These are phyloP conservation scores for Leptodontidium sp. DNA, from an alignment of 2,329 filamentous ascomycete species.

Conservation along the genomic window DNA sequence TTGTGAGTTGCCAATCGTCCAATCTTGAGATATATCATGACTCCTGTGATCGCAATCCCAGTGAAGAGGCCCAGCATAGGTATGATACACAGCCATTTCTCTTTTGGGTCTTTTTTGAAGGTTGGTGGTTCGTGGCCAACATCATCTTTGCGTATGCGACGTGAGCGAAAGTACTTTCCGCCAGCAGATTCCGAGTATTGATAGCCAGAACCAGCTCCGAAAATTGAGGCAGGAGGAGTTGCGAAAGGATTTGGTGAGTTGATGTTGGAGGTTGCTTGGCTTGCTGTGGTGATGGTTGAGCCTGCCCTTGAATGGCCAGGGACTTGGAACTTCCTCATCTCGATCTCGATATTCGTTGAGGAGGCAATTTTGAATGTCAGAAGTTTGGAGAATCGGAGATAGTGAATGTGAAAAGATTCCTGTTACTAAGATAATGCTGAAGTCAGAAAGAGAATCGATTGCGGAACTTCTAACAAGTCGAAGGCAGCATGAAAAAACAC, in stretches of 20 bases:
- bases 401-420: no score
- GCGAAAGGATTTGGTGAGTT: constrained; percentile 29
- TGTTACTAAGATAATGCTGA: no score
- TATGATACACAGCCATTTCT: constrained; percentile 84
- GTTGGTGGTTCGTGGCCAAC: constrained; percentile 79
- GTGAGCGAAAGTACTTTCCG: constrained; percentile 72
- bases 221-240: constrained; percentile 34
- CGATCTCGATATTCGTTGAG: constrained; percentile 16
- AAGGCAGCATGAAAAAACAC: no score
- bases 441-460: no score
- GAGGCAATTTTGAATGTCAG: constrained; percentile 6
- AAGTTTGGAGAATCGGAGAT: no score
- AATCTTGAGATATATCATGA: constrained; percentile 78
- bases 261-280: neutral
- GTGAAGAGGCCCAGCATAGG: constrained; percentile 74
- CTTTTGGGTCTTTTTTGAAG: constrained; percentile 70
- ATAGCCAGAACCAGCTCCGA: constrained; percentile 31
- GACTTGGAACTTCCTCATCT: constrained; percentile 21
- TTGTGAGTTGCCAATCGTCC: constrained; percentile 73
- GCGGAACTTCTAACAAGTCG: no score
- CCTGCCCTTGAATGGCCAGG: constrained; percentile 22
- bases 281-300: constrained; percentile 16
- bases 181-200: constrained; percentile 33
- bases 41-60: constrained; percentile 71
- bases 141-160: constrained; percentile 73